A percentile compares a stretch with the other conserved stretches of the same genome.
These are phyloP conservation scores for Ophiostoma australiae DNA, from an alignment of 2,329 filamentous ascomycete genomes.

Conservation along the genomic window DNA sequence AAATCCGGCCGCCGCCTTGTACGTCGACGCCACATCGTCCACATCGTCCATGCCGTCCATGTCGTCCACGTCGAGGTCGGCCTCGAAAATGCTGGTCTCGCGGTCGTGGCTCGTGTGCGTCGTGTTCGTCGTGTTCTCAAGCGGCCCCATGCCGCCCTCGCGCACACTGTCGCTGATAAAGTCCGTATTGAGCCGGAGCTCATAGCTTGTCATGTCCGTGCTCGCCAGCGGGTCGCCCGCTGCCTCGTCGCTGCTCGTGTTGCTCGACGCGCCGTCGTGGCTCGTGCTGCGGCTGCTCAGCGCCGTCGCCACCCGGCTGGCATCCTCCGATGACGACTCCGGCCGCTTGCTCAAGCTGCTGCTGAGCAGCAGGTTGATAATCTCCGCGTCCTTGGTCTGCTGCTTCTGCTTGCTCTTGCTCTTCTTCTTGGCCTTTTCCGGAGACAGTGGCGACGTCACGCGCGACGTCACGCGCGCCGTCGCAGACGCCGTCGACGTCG, in stretches of 20 bases:
- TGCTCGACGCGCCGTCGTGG: constrained; percentile 54
- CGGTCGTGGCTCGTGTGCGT: not conserved
- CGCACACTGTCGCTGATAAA: constrained; percentile 67
- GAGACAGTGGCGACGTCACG: constrained; percentile 18
- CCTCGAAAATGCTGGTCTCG: constrained; percentile 14
- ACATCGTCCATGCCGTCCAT: not conserved
- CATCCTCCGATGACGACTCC: constrained; percentile 32
- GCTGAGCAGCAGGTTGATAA: not conserved
- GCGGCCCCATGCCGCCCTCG: constrained; percentile 33
- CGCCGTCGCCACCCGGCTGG: constrained; percentile 31
- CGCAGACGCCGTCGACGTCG: constrained; percentile 4
- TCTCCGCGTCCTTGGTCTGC: not conserved
- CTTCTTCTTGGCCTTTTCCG: constrained; percentile 3
- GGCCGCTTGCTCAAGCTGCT: not conserved
- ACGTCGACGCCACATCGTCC: constrained; percentile 10
- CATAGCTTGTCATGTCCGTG: constrained; percentile 62
- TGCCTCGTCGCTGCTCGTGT: constrained; percentile 55
- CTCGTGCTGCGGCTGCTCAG: constrained; percentile 55
- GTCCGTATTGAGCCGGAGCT: constrained; percentile 77
- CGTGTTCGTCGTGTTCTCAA: constrained; percentile 14
- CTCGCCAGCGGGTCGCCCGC: constrained; percentile 52
- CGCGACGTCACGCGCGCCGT: constrained; percentile 13
- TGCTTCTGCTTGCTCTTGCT: not conserved
- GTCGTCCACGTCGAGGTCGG: constrained; percentile 14
- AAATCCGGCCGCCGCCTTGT: not conserved